phyloP scores from a whole-genome alignment of 129 eudicot genomes.

The Flaveria brownii region DNA sequence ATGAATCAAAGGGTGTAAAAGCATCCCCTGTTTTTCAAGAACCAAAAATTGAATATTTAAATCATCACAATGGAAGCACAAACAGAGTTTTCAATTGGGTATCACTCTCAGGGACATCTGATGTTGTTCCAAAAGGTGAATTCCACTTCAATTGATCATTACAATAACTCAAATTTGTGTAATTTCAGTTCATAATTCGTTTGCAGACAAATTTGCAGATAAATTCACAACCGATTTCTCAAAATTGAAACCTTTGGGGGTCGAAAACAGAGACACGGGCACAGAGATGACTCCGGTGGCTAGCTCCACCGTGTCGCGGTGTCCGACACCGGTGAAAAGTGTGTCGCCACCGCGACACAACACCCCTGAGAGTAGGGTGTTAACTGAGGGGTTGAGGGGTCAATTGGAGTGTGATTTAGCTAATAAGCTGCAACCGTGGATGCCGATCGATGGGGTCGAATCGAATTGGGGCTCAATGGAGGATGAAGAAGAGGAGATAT shows the following conservation, averaged over 20 bases:
- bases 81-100: constrained; percentile 33
- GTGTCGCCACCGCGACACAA: constrained; percentile 82
- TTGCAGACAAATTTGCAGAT: constrained; percentile 42
- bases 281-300: constrained; percentile 88
- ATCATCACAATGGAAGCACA: constrained; percentile 31
- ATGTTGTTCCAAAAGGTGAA: constrained; percentile 64
- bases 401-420: constrained; percentile 68
- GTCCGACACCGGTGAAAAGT: constrained; percentile 66
- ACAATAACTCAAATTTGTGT: constrained; percentile 1
- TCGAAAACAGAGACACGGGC: constrained; percentile 61
- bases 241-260: constrained; percentile 42
- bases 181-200: neutral
- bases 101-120: constrained; percentile 33
- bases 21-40: constrained; percentile 29
- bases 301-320: constrained; percentile 73
- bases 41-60: constrained; percentile 24
- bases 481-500: constrained; percentile 83
- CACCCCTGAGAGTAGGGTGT: constrained; percentile 69
- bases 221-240: constrained; percentile 45
- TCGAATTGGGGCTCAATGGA: constrained; percentile 82
- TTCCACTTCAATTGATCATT: constrained; percentile 9
- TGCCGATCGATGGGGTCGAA: constrained; percentile 45
- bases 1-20: neutral
- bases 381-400: constrained; percentile 34
- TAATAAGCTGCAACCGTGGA: constrained; percentile 53